These are phyloP conservation scores for Warburgia ugandensis DNA, from an alignment of 164 flowering plant species.

Conservation along the genomic window DNA sequence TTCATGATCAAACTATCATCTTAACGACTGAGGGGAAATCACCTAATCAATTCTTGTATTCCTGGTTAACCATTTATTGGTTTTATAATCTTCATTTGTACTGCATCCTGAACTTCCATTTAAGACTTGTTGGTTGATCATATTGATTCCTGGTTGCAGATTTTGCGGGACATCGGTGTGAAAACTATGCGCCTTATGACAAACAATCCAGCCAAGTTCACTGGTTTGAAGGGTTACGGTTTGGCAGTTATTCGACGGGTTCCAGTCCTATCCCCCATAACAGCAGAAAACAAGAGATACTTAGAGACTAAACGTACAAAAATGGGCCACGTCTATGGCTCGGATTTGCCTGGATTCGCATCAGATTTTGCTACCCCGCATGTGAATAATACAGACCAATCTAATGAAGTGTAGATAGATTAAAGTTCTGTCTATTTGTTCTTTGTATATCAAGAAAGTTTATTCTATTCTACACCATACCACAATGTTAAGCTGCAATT, in stretches of 20 bases:
- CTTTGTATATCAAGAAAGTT: too few species aligned
- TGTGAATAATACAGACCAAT: slow-evolving; percentile 12
- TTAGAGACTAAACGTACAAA: slow-evolving; percentile 77
- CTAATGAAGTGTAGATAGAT: slow-evolving; percentile 5
- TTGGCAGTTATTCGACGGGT: slow-evolving; percentile 81
- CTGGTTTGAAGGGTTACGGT: slow-evolving; percentile 79
- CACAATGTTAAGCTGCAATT: too few species aligned
- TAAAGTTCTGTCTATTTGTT: background rate
- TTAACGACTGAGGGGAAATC: too few species aligned
- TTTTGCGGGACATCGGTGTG: slow-evolving; percentile 71
- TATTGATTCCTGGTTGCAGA: slow-evolving; percentile 25
- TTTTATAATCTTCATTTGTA: too few species aligned
- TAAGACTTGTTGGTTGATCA: too few species aligned
- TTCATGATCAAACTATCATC: too few species aligned
- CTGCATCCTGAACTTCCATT: background rate
- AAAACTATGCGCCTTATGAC: slow-evolving; percentile 84
- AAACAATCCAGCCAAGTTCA: slow-evolving; percentile 85
- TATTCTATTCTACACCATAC: too few species aligned
- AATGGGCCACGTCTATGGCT: slow-evolving; percentile 92
- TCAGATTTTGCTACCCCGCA: slow-evolving; percentile 19
- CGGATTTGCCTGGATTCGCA: slow-evolving; percentile 33
- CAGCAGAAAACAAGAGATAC: slow-evolving; percentile 77
- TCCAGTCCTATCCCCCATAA: slow-evolving; percentile 78
- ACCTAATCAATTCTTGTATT: too few species aligned
- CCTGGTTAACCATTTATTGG: too few species aligned